Percentiles rank a stretch among this genome's conserved stretches.
These are phyloP conservation scores for Xylaria arbuscula DNA, from an alignment of 2,329 filamentous ascomycete species.

Conservation along the genomic window DNA sequence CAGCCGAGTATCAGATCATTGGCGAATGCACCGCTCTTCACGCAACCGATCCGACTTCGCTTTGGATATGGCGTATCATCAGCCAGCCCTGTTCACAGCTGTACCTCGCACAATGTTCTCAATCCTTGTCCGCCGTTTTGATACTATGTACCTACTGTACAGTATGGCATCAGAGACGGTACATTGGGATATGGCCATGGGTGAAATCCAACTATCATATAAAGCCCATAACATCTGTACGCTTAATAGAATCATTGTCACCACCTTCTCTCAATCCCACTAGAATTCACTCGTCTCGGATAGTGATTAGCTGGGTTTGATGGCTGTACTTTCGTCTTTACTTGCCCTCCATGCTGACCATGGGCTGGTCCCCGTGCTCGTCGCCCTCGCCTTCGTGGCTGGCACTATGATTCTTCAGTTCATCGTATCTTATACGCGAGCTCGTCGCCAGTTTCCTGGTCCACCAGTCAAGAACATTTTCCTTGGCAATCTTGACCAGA, in stretches of 20 bases:
- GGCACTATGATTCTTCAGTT: slow-evolving; percentile 22
- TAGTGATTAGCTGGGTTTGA: slow-evolving; percentile 12
- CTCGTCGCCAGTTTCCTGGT: slow-evolving; percentile 34
- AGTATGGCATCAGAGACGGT: background rate
- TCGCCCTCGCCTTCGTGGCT: slow-evolving; percentile 19
- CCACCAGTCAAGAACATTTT: slow-evolving; percentile 33
- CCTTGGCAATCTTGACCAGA: slow-evolving; percentile 32
- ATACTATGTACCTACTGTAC: slow-evolving; percentile 11
- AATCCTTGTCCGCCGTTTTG: slow-evolving; percentile 13
- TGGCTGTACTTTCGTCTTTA: slow-evolving; percentile 31
- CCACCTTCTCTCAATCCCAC: background rate
- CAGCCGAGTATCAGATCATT: slow-evolving; percentile 1
- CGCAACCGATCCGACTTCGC: background rate
- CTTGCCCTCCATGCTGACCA: slow-evolving; percentile 19
- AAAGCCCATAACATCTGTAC: slow-evolving; percentile 8
- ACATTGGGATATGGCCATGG: background rate
- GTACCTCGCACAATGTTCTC: background rate
- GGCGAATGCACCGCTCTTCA: slow-evolving; percentile 5
- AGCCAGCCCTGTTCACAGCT: slow-evolving; percentile 8
- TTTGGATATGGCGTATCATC: slow-evolving; percentile 23
- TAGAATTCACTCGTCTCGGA: background rate
- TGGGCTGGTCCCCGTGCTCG: slow-evolving; percentile 23
- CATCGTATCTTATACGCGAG: slow-evolving; percentile 29
- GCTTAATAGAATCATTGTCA: background rate
- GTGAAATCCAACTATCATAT: slow-evolving; percentile 2